Evolutionary conservation across 345 rosid genomes (phyloP).

Genomic region (Leavenworthia alabamica): DNA sequence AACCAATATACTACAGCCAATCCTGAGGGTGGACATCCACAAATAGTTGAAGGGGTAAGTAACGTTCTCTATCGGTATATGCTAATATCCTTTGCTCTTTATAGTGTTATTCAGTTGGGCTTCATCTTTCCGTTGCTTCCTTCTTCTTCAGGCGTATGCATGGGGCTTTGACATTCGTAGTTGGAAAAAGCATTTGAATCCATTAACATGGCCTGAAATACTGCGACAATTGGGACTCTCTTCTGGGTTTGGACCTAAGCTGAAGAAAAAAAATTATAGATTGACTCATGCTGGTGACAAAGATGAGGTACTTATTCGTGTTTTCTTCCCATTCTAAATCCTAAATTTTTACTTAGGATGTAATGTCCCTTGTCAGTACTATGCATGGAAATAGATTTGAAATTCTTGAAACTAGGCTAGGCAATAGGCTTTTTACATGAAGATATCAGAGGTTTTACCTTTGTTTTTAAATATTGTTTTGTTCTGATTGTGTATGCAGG

Average conservation of each 20-base stretch:
- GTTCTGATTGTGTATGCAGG: conserved; percentile 42
- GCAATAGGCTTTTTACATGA: conserved; percentile 12
- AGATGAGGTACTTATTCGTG: conserved; percentile 48
- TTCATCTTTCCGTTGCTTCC: background rate
- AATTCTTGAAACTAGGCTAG: background rate
- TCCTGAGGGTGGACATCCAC: conserved; percentile 99
- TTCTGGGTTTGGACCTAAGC: conserved; percentile 83
- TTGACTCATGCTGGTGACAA: conserved; percentile 44
- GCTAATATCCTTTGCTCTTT: background rate
- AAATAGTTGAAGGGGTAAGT: conserved; percentile 98
- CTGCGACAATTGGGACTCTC: conserved; percentile 84
- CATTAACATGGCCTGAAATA: conserved; percentile 95
- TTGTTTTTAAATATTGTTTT: background rate
- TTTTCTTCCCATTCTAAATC: background rate
- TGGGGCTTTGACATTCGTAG: conserved; percentile 98
- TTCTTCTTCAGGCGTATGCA: conserved; percentile 64
- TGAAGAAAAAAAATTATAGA: conserved; percentile 51
- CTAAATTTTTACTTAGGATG: background rate
- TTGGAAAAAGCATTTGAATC: conserved; percentile 86
- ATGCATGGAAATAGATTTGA: background rate
- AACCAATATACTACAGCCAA: conserved; percentile 73
- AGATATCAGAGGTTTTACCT: background rate
- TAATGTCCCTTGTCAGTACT: background rate
- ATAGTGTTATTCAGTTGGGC: conserved; percentile 4
- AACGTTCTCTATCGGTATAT: conserved; percentile 20